Evolutionary conservation across 257 asterid genomes (phyloP), one percentile per base, ranked within the genome.

Genomic region (Ballota nigra): DNA sequence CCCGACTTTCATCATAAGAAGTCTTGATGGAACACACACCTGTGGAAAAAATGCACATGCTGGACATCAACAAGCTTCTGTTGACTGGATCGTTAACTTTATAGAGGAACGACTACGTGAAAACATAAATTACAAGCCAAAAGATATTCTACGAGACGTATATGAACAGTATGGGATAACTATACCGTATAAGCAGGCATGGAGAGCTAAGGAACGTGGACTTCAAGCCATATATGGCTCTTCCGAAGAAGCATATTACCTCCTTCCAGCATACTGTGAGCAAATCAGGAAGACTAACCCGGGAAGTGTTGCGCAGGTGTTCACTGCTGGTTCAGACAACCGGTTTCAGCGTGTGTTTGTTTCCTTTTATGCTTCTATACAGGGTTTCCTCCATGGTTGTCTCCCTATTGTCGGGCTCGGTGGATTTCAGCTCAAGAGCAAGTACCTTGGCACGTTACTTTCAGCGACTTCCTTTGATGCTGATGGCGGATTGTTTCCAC

Each of bases 121-220:
- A 31, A 83, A 89, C 81, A 76, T 86, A 59, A 84, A 89, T 75
- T 89, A 89, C 83, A 89, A 89, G 78, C 96, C 95, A 19, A 89
- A 87, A 72, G 96, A 89, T 77, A 89, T 89, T 76, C 57, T 86
- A 75, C 86, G 84, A 31, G 96, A 89, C 70, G 71, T 89, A 5
- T 84, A 86, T 74, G 66, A 79, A 26, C 89, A 80, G 34, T 87
- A 89, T 55, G 95, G 96, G 75, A 86, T 89, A 80, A 87, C 91
- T 49, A 89, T 89, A 79, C 95, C 96, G 5, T 89, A 89, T 67
- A 87, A 89, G 82, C 95, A 89, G 78, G 95, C 96, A 7, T 89
- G 96, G 96, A 87, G 96, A 28, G 96, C 95, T n/a, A 89, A 87
- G 77, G 96, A 89, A 65, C 85, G 96, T 9, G 96, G 95, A 19